Base-by-base conservation (phyloP, 140 eudicot species). In the Cichorium intybus region DNA sequence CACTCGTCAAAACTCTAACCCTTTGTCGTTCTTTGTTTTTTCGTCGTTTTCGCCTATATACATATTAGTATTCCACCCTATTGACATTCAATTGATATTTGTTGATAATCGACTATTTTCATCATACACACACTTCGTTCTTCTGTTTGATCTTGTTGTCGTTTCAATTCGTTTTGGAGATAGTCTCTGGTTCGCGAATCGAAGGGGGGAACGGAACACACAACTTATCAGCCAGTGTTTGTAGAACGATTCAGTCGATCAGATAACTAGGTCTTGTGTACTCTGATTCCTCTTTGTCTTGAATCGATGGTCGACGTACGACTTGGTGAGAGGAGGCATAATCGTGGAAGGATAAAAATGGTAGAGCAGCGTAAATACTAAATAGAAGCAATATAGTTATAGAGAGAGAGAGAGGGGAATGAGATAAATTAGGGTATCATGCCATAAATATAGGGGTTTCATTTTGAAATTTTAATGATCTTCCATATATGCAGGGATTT, bases 211-310 rank as follows among this genome's bases (percentile, higher is more conserved):
- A 79, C 29, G 86, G 82, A 26, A 56, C 84, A n/a, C 95, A 82
- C 9, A 68, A 74, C 66, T 24, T 85, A 24, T 74, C 96, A 20
- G 90, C 90, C 10, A 82, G 88, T 35, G 86, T 85, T 18, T 80
- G 95, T n/a, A 82, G 73, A 76, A 88, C 90, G 7, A 85, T 88
- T 33, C 85, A 88, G 72, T 78, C 87, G 46, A 83, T 91, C 10
- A 91, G n/a, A n/a, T n/a, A n/a, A n/a, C n/a, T n/a, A n/a, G n/a
- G n/a, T n/a, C n/a, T n/a, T n/a, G n/a, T n/a, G n/a, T n/a, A n/a
- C n/a, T n/a, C n/a, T n/a, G n/a, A n/a, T n/a, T n/a, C n/a, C n/a
- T n/a, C n/a, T n/a, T n/a, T n/a, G n/a, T n/a, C n/a, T n/a, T n/a
- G n/a, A n/a, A n/a, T n/a, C n/a, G n/a, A n/a, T n/a, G n/a, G n/a